Base-by-base conservation (phyloP, 441 rosid species). In the Melastoma candidum region DNA sequence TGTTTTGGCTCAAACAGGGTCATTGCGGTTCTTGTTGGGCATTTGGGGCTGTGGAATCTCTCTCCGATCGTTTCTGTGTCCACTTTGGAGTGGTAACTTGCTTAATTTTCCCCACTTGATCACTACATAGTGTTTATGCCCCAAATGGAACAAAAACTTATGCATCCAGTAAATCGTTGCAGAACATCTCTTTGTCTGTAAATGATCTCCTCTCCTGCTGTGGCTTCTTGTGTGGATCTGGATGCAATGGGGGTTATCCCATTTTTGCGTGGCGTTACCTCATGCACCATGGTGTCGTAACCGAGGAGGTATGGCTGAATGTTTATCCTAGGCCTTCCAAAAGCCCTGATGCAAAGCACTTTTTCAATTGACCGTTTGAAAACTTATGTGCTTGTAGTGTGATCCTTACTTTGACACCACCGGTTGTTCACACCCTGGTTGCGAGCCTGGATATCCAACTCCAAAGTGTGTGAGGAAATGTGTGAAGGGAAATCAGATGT, bases 21-120 rank as follows among this genome's bases (percentile, higher is more conserved):
- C 98, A 92, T 55, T 92, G 96, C 61, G 96, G 98, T 66, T 80
- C 95, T 70, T 92, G 98, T 48, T 92, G 98, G 98, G 96, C 96
- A 24, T 87, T 90, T 77, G 98, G 87, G 48, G 98, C 96, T 50
- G 95, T 87, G 12, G 98, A 90, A 65, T 68, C 98, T 1, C 68
- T 90, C 4, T 90, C 96, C 39, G 98, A 90, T 74, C 87, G 95
- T 39, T 90, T 90, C 74, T 90, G 96, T 64, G 79, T 90, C 78
- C 82, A 83, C 49, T 83, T 72, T 64, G 77, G 70, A 84, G 74
- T 63, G 93, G 96, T 90, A 78, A 72, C 32, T 57, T 13, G 17
- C 26, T 3, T 48, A 13, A 7, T 13, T 48, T 12, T 48, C 26
- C 11, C 4, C 3, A 29, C 36, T 29, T 7, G 44, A 17, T 29